These are phyloP conservation scores for Microsporum canis DNA, from an alignment of 2,329 filamentous ascomycete species.

Conservation along the genomic window DNA sequence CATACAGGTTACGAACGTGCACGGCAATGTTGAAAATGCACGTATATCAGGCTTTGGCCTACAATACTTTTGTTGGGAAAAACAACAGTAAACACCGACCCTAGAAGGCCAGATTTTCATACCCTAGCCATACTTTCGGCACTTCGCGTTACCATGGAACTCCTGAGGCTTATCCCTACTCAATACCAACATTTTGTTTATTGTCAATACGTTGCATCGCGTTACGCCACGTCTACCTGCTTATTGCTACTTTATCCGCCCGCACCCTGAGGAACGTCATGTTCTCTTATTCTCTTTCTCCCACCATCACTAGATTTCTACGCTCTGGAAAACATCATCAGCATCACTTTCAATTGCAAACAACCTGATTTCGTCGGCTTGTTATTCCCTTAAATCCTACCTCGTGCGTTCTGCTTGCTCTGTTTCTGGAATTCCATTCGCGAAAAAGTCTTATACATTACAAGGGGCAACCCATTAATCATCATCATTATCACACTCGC, in stretches of 20 bases:
- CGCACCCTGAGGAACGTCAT: not conserved
- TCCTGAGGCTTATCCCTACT: not conserved
- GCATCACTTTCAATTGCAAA: not conserved
- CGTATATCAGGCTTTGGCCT: not conserved
- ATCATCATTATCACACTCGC: slow-evolving; percentile 16
- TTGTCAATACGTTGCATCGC: not conserved
- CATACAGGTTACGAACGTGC: not conserved
- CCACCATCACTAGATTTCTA: slow-evolving; percentile 2
- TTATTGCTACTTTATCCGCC: not conserved
- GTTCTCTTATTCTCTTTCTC: not conserved
- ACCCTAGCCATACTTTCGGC: slow-evolving; percentile 1
- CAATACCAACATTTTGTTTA: not conserved
- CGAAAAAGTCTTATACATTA: slow-evolving; percentile 20
- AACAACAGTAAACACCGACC: not conserved
- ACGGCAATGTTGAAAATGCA: not conserved
- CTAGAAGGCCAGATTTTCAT: not conserved
- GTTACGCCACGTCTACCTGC: not conserved
- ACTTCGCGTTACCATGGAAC: not conserved
- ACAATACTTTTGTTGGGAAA: not conserved
- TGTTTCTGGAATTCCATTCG: slow-evolving; percentile 4
- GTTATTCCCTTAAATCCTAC: not conserved
- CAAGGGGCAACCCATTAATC: slow-evolving; percentile 26
- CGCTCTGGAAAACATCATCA: not conserved
- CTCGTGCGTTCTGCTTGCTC: not conserved
- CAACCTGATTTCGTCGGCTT: not conserved